phyloP scores from a whole-genome alignment of 176 grass and related monocot species.

The Poa pratensis region DNA sequence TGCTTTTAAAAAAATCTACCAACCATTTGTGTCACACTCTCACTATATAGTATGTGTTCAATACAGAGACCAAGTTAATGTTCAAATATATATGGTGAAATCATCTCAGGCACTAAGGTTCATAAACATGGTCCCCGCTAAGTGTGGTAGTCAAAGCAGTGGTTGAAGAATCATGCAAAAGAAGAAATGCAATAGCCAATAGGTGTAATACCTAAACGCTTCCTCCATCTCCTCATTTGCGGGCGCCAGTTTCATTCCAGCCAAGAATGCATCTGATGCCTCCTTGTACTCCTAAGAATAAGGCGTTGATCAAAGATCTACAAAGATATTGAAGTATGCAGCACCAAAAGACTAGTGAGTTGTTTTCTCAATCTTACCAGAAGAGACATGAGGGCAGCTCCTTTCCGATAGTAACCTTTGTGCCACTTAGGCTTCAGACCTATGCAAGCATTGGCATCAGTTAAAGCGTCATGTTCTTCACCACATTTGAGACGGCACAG shows the following conservation, averaged over 20 bases:
- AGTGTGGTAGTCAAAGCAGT: background rate
- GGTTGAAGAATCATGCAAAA: background rate
- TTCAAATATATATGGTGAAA: no score
- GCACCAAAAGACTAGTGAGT: background rate
- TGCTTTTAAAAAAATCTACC: no score
- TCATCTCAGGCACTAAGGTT: no score
- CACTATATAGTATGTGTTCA: no score
- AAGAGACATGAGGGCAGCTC: constrained; percentile 30
- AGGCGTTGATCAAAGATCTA: background rate
- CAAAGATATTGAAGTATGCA: background rate
- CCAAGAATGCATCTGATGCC: constrained; percentile 33
- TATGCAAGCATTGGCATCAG: constrained; percentile 15
- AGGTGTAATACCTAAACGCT: constrained; percentile 26
- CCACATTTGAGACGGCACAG: constrained; percentile 10
- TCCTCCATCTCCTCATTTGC: constrained; percentile 15
- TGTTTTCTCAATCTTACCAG: background rate
- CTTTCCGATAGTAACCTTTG: constrained; percentile 23
- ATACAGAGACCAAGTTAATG: no score
- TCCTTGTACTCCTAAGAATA: constrained; percentile 22
- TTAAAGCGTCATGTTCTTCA: background rate
- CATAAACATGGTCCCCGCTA: background rate
- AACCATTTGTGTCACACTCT: no score
- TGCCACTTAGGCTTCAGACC: background rate
- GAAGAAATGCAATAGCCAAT: background rate
- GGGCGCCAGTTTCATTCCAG: constrained; percentile 10